Evolutionary conservation across 2,329 filamentous ascomycete species (phyloP), one percentile per base, ranked within the genome.

Genomic region (Diaporthe ampelina): DNA sequence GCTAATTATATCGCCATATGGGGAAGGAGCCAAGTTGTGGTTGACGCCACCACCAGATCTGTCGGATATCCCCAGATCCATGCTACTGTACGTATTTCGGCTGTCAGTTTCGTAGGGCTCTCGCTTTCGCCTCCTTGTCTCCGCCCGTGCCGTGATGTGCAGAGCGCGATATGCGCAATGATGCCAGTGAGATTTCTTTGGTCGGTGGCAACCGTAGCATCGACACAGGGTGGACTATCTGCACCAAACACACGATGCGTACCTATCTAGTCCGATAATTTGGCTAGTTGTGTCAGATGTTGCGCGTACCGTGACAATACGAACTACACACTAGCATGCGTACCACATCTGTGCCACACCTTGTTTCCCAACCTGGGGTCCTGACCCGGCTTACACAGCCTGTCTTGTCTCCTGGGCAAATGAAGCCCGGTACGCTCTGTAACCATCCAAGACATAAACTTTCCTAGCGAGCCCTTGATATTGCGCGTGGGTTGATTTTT

Each of bases 11-110:
- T 52, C 63, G 45, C 29, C 37, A 52, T 17, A 67, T 52, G 63
- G 63, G 63, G n/a, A 26, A 67, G 63, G 45, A 67, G 48, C 21
- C 11, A 37, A 9, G 21, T 24, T 65, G 45, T 32, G 24, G 40
- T 52, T 52, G 32, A 50, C 63, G 63, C 63, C 45, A 67, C 63
- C 45, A 26, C 29, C 63, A 67, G 63, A 67, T 67, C 63, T 45
- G 45, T 26, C 24, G 13, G 6, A 24, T 37, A 37, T 24, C 45
- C 13, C 21, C 45, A 52, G 61, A 65, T 65, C 26, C 40, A 32
- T 35, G 40, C 11, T 15, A 43, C 40, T 19, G 40, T 43, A 40
- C 24, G 40, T 13, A 48, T 43, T 48, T 63, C 24, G 17, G 43
- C 26, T 65, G 40, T 50, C 43, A 50, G 19, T 15, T 19, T 35